These are phyloP conservation scores for Candida glucosophila DNA, from an alignment of 1,139 yeast species.

Conservation along the genomic window DNA sequence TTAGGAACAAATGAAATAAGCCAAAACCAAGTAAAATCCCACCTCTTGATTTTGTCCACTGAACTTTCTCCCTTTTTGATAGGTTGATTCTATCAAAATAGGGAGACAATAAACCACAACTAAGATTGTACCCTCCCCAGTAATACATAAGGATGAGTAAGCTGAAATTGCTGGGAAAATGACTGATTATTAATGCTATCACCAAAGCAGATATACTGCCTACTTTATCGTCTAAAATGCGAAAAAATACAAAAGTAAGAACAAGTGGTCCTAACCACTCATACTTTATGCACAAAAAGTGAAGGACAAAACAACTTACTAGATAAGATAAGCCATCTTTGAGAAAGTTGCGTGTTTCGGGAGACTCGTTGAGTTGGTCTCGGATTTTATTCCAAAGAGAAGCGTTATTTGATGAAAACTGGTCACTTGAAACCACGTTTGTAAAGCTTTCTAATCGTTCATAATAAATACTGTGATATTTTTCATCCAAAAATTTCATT, in stretches of 20 bases:
- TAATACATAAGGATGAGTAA: constrained; percentile 31
- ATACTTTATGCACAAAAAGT: neutral
- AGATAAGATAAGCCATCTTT: neutral
- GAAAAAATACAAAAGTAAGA: constrained; percentile 14
- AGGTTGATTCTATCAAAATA: constrained; percentile 44
- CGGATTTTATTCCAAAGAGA: no score
- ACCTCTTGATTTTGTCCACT: constrained; percentile 48
- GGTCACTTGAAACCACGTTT: no score
- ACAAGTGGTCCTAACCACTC: neutral
- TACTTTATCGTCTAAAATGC: constrained; percentile 33
- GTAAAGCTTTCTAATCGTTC: no score
- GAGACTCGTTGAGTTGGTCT: neutral
- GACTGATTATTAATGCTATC: constrained; percentile 23
- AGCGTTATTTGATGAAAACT: no score
- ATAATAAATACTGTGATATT: no score
- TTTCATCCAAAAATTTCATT: no score
- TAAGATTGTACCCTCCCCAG: constrained; percentile 38
- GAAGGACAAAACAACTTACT: neutral
- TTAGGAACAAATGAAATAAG: constrained; percentile 35
- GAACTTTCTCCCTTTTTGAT: constrained; percentile 31
- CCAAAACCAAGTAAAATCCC: constrained; percentile 56
- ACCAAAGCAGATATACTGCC: constrained; percentile 38
- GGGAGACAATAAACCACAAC: constrained; percentile 41
- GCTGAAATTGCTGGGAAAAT: constrained; percentile 25
- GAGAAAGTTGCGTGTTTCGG: neutral